phyloP scores from a whole-genome alignment of 106 monocot genomes.

The Vanilla planifolia region DNA sequence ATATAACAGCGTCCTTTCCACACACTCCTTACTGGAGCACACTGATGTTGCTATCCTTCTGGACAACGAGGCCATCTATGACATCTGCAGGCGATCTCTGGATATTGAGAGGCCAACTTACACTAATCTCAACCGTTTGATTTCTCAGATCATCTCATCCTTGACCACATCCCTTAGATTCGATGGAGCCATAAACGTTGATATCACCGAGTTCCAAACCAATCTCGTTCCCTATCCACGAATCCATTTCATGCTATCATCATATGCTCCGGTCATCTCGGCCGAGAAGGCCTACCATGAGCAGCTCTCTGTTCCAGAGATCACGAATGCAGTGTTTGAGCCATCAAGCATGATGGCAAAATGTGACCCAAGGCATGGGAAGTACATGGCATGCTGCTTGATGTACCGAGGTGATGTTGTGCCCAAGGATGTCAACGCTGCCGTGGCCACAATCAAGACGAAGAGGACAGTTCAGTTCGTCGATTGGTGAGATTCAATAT shows the following conservation, averaged over 20 bases:
- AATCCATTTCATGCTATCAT: constrained; percentile 26
- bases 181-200: constrained; percentile 23
- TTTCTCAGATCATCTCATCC: constrained; percentile 84
- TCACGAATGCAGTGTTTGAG: constrained; percentile 19
- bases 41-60: constrained; percentile 79
- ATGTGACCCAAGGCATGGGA: constrained; percentile 21
- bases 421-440: constrained; percentile 23
- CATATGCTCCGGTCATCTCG: constrained; percentile 19
- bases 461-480: constrained; percentile 22
- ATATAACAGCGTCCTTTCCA: constrained; percentile 86
- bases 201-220: constrained; percentile 23
- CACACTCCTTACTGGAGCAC: constrained; percentile 87
- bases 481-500: constrained; percentile 13
- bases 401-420: constrained; percentile 25
- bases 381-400: constrained; percentile 23
- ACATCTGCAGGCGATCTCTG: constrained; percentile 67
- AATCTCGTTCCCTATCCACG: constrained; percentile 18
- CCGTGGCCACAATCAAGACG: constrained; percentile 17
- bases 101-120: constrained; percentile 89
- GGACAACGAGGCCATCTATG: constrained; percentile 87
- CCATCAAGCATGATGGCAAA: constrained; percentile 23
- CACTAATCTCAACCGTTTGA: constrained; percentile 78
- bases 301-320: constrained; percentile 18
- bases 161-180: constrained; percentile 64
- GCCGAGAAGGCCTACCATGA: constrained; percentile 21